Base-by-base conservation (phyloP, 306 rosid species). In the Acacia crassicarpa region DNA sequence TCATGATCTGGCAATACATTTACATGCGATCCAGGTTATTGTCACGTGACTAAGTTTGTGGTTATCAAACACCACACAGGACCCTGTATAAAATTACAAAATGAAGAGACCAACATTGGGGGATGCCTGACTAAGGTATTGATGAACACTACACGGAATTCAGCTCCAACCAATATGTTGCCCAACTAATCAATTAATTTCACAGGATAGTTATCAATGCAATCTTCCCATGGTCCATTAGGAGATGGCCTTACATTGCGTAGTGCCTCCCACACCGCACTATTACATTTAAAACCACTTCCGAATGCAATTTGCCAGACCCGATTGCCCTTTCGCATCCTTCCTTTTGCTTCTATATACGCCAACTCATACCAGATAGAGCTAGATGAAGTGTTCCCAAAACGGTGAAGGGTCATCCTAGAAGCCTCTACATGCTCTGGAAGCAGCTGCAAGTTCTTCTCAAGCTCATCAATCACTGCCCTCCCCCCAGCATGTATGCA, bases 271-370 rank as follows among this genome's bases (percentile, higher is more conserved):
- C 94, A 92, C 19, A 92, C 90, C 0, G 93, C 97, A 76, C 97
- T 92, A 25, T 92, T 92, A 78, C 97, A 92, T 58, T 90, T 92
- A 76, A 92, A 92, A 40, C 97, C 97, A 81, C 94, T 92, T 30
- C 94, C 97, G 77, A 92, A 92, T n/a, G 94, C 97, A 77, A 92
- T 92, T 85, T 92, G 97, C 97, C 97, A 92, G 32, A 91, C 83
- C 59, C 90, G 91, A 70, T 92, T 86, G 48, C 97, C 93, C 81
- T 76, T 92, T 63, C 78, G 82, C 87, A 92, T 85, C 85, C 93
- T 88, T 76, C 94, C 91, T 49, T 91, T 88, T 58, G 97, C 94
- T 74, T 92, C 97, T 27, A 65, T 89, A 59, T 92, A 92, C 14
- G 94, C 89, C 83, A 92, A 70, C 51, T 92, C 97, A 84, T 91